Base-by-base conservation (phyloP, 768 basidiomycete genomes). In the Pisolithus tinctorius region DNA sequence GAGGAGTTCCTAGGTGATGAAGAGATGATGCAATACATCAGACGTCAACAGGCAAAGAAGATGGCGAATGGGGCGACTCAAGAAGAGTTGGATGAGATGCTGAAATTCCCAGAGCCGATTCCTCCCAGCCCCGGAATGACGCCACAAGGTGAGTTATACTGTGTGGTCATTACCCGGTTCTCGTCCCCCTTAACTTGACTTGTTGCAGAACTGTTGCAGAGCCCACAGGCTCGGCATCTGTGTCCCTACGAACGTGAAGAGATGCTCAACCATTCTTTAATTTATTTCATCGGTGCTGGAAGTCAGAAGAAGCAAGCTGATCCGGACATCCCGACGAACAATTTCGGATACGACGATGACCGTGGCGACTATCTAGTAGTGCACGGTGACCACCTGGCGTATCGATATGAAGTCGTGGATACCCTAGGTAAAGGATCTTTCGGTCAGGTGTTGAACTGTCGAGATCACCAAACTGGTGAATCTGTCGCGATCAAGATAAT, bases 401-500 rank as follows among this genome's bases (percentile, higher is more conserved):
- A 89, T 66, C 90, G 96, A n/a, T 99, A 97, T 67, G 94, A 98
- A 68, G 73, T 97, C 51, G 77, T 92, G 48, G 91, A 87, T 58
- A 87, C 89, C 4, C 82, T 98, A 38, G 96, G 96, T 44, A 98
- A 98, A 71, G 96, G 96, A 38, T 97, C 95, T 7, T 99, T 99
- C 60, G 96, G 96, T 16, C 96, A 98, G 65, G 96, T 99, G 13
- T 69, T 97, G 17, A 86, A 90, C 63, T 97, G 95, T 68, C 84
- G 95, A 39, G 96, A 98, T 69, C 91, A 98, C 64, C 84, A 82
- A 62, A 93, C 93, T 11, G 96, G 96, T 9, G 81, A 89, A 60
- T 93, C 92, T n/a, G 91, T 98, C 9, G 96, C 96, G 16, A 84
- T 99, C 73, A 99, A 99, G 77, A 98, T 99, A 55, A 98, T 99